Base-by-base conservation (phyloP, 2,329 filamentous ascomycete species). In the Rutstroemia sp. region DNA sequence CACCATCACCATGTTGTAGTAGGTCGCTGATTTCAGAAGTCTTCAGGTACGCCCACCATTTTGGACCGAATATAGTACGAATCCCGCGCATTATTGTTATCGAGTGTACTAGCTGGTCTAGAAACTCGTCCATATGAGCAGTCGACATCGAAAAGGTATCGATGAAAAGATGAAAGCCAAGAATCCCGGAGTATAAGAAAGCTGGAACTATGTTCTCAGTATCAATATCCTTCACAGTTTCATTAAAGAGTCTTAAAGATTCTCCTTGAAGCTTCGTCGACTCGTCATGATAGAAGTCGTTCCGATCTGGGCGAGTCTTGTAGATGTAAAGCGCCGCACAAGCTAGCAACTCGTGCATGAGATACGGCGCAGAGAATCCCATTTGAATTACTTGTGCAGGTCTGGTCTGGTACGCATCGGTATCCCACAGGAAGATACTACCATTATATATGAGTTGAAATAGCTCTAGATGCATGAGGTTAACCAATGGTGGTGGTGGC, bases 381-480 rank as follows among this genome's bases (percentile, higher is more conserved):
- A 19, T 38, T 38, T 23, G 19, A 2, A 44, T 18, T 49, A 34
- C 10, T 3, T 14, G 8, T 25, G 3, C 10, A 25, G 34, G 1
- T 21, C 5, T 45, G 6, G 19, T 12, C 2, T 10, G 16, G 21
- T 12, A 25, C 18, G 21, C n/a, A 38, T 30, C 10, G 37, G n/a
- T 21, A 38, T 39, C 52, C 34, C 44, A 37, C 21, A 49, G 10
- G 30, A 51, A 5, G n/a, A n/a, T 23, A 21, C 3, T 2, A 45
- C 44, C 25, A n/a, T 21, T 14, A 10, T 10, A 16, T 19, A 19
- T 25, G 47, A 38, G n/a, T 47, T 51, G 53, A 12, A 71, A 69
- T 16, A 76, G 59, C 52, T 75, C 75, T 5, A 76, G 63, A 45
- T 71, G 72, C 4, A 67, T 58, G 5, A 71, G 23, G 39, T 63